These are phyloP conservation scores for Sesbania bispinosa DNA, from an alignment of 306 rosid species.

Conservation along the genomic window DNA sequence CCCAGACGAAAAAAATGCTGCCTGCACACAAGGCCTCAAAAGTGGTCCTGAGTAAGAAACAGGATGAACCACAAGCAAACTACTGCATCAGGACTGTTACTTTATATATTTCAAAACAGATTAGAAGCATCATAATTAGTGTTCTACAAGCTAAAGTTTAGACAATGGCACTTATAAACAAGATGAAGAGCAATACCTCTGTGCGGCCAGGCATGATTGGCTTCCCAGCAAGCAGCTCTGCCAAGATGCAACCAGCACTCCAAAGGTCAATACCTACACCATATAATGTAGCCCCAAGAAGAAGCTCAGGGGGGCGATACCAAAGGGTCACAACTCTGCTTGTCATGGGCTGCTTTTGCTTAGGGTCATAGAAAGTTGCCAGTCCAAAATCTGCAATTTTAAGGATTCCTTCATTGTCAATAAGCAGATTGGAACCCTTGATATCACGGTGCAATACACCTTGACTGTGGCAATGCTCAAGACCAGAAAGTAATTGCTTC, in stretches of 20 bases:
- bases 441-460: conserved; percentile 97
- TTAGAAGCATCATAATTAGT: conserved; percentile 3
- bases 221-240: conserved; percentile 95
- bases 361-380: conserved; percentile 72
- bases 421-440: conserved; percentile 95
- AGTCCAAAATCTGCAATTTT: conserved; percentile 98
- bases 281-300: conserved; percentile 88
- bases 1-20: neutral
- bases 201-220: conserved; percentile 99
- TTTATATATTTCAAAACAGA: conserved; percentile 15
- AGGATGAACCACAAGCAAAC: conserved; percentile 5
- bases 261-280: conserved; percentile 86
- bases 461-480: conserved; percentile 92
- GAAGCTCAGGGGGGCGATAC: conserved; percentile 98
- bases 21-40: neutral
- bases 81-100: neutral
- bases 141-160: conserved; percentile 11
- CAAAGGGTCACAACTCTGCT: conserved; percentile 98
- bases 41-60: neutral
- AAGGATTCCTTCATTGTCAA: conserved; percentile 79
- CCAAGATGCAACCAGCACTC: conserved; percentile 99
- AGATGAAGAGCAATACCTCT: conserved; percentile 60
- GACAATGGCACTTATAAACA: conserved; percentile 12
- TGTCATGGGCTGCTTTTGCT: conserved; percentile 71
- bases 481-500: conserved; percentile 94